Evolutionary conservation across 2,329 filamentous ascomycete genomes (phyloP).

Genomic region (Arthroderma sp.): DNA sequence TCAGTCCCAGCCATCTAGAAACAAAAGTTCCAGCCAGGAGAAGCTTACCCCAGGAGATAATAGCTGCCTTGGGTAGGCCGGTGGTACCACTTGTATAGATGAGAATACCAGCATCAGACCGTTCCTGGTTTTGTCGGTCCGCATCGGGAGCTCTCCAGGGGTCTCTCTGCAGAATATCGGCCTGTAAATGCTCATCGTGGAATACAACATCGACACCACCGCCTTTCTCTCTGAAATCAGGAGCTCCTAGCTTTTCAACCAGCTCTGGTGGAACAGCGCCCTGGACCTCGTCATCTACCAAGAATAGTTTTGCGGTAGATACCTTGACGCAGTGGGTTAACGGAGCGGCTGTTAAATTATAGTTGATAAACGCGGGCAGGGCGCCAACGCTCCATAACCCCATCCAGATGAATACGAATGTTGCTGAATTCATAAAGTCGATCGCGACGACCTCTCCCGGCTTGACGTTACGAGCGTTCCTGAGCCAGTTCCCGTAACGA

Average conservation of each 20-base stretch:
- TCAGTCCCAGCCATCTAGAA: slow-evolving; percentile 46
- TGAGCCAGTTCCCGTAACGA: slow-evolving; percentile 65
- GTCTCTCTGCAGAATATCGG: slow-evolving; percentile 41
- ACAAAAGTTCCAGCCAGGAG: slow-evolving; percentile 44
- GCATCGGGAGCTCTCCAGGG: slow-evolving; percentile 49
- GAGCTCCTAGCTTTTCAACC: slow-evolving; percentile 28
- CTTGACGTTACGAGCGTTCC: slow-evolving; percentile 49
- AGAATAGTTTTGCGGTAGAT: slow-evolving; percentile 52
- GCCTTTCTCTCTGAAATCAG: slow-evolving; percentile 30
- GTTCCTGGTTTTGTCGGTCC: slow-evolving; percentile 40
- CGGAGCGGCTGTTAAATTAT: slow-evolving; percentile 61
- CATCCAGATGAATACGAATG: slow-evolving; percentile 62
- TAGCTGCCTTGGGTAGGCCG: slow-evolving; percentile 67
- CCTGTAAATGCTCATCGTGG: slow-evolving; percentile 47
- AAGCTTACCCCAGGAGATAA: slow-evolving; percentile 61
- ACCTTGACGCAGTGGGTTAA: slow-evolving; percentile 62
- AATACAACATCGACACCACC: slow-evolving; percentile 47
- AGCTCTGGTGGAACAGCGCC: slow-evolving; percentile 38
- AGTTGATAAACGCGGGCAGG: slow-evolving; percentile 77
- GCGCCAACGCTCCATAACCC: slow-evolving; percentile 76
- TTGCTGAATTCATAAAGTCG: slow-evolving; percentile 69
- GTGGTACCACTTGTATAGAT: slow-evolving; percentile 84
- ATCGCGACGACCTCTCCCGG: slow-evolving; percentile 67
- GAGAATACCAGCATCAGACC: slow-evolving; percentile 53
- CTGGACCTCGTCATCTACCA: slow-evolving; percentile 58